Percentiles rank a stretch among this genome's conserved stretches.
phyloP scores from a whole-genome alignment of 345 rosid genomes.

The Euphorbia pulcherrima region DNA sequence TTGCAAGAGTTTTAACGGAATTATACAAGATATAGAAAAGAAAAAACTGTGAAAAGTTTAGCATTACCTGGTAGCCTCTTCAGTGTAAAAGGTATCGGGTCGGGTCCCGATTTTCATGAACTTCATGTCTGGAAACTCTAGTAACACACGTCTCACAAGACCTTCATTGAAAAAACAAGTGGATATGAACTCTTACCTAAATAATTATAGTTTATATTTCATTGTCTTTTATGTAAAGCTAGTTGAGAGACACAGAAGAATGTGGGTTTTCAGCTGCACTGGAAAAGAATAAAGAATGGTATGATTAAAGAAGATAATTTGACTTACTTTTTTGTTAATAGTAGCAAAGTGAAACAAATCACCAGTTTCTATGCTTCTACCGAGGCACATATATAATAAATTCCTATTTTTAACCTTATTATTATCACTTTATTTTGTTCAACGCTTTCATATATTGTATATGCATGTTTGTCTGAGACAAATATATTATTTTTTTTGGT shows the following conservation, averaged over 20 bases:
- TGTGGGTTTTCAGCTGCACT: slow-evolving; percentile 22
- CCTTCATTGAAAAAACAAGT: slow-evolving; percentile 11
- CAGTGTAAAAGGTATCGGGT: slow-evolving; percentile 85
- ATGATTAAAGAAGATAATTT: slow-evolving; percentile 14
- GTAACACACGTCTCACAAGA: slow-evolving; percentile 16
- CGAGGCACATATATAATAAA: too few relatives aligned
- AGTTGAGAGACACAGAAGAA: not conserved
- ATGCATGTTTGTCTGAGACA: too few relatives aligned
- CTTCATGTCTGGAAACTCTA: slow-evolving; percentile 53
- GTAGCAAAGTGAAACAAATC: not conserved
- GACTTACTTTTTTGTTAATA: not conserved
- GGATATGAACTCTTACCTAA: not conserved
- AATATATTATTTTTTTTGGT: too few relatives aligned
- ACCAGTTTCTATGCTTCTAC: not conserved
- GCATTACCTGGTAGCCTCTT: slow-evolving; percentile 95
- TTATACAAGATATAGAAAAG: too few relatives aligned
- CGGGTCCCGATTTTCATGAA: slow-evolving; percentile 89
- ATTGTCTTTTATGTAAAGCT: too few relatives aligned
- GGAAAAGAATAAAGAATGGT: not conserved
- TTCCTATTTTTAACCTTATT: too few relatives aligned
- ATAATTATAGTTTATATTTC: too few relatives aligned
- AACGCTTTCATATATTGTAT: too few relatives aligned
- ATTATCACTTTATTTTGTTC: too few relatives aligned
- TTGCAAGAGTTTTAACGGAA: too few relatives aligned
- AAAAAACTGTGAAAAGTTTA: too few relatives aligned